Conservation (phyloP, 805 yeast species). For the Saturnispora sanitii region DNA sequence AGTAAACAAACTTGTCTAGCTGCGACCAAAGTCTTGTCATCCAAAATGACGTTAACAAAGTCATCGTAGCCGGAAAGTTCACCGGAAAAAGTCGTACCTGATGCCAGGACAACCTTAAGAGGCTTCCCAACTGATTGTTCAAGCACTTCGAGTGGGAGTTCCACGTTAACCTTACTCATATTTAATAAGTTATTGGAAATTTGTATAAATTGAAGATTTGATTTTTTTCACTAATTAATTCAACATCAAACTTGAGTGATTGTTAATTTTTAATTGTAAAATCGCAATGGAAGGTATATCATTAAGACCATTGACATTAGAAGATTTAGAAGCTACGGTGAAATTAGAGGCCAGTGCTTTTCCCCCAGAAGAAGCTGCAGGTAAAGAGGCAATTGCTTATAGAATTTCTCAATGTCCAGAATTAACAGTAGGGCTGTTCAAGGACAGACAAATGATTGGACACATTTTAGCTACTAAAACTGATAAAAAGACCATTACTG, state of each 20-base stretch:
- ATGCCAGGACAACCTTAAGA: constrained; percentile 56
- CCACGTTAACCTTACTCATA: constrained; percentile 10
- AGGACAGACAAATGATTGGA: constrained; percentile 49
- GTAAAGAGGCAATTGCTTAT: constrained; percentile 53
- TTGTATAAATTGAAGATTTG: too few relatives aligned
- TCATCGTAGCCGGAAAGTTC: constrained; percentile 89
- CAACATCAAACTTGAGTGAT: too few relatives aligned
- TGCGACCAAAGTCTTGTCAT: constrained; percentile 37
- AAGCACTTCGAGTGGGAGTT: constrained; percentile 74
- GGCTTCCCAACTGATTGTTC: constrained; percentile 79
- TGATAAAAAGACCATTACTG: constrained; percentile 36
- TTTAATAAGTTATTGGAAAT: too few relatives aligned
- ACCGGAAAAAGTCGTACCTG: constrained; percentile 62
- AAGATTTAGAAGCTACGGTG: constrained; percentile 55
- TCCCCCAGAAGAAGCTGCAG: constrained; percentile 58
- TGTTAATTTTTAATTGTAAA: neutral
- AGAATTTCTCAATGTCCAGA: constrained; percentile 82
- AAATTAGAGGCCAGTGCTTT: constrained; percentile 62
- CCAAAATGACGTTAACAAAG: constrained; percentile 83
- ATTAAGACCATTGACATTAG: constrained; percentile 69
- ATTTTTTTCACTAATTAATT: neutral
- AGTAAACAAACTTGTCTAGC: constrained; percentile 5
- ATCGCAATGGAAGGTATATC: constrained; percentile 4
- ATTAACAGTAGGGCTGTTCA: constrained; percentile 77
- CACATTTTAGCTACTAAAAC: constrained; percentile 75